Conservation (phyloP, 345 rosid species). For the Citrus reticulata region DNA sequence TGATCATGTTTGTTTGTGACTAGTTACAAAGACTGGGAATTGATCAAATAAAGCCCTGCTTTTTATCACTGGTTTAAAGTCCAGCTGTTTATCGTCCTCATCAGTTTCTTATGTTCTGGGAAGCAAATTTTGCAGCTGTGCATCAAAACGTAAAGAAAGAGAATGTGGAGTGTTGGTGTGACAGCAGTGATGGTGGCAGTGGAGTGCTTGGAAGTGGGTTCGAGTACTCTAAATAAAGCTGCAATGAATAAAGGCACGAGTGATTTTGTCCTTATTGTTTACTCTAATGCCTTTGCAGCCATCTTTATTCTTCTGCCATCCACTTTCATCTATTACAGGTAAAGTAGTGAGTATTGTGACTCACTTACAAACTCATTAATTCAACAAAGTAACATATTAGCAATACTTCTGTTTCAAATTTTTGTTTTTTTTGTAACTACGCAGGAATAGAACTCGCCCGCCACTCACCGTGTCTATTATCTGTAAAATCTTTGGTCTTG, state of each 20-base stretch:
- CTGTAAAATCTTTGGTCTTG: constrained; percentile 26
- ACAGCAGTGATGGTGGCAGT: constrained; percentile 25
- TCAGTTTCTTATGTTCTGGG: not conserved
- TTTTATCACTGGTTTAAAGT: not conserved
- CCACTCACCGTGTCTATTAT: constrained; percentile 18
- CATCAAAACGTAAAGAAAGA: not conserved
- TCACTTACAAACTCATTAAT: not conserved
- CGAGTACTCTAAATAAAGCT: constrained; percentile 32
- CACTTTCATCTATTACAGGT: constrained; percentile 31
- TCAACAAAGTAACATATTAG: not conserved
- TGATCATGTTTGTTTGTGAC: not conserved
- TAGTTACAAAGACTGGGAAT: not conserved
- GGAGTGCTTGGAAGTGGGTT: constrained; percentile 30
- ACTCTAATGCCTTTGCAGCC: constrained; percentile 24
- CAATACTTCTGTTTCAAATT: not conserved
- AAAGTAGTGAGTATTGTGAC: not conserved
- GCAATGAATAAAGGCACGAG: constrained; percentile 36
- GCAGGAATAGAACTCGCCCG: constrained; percentile 24
- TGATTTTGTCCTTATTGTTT: constrained; percentile 25
- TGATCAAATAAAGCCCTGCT: not conserved
- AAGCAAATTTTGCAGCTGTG: not conserved
- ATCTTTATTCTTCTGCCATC: constrained; percentile 28
- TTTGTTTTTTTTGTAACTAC: not conserved
- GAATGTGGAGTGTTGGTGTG: constrained; percentile 4
- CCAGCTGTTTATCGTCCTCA: not conserved